Evolutionary conservation across 176 grass and related monocot genomes (phyloP), one percentile per base, ranked within the genome.

Genomic region (Aechmea fasciata): DNA sequence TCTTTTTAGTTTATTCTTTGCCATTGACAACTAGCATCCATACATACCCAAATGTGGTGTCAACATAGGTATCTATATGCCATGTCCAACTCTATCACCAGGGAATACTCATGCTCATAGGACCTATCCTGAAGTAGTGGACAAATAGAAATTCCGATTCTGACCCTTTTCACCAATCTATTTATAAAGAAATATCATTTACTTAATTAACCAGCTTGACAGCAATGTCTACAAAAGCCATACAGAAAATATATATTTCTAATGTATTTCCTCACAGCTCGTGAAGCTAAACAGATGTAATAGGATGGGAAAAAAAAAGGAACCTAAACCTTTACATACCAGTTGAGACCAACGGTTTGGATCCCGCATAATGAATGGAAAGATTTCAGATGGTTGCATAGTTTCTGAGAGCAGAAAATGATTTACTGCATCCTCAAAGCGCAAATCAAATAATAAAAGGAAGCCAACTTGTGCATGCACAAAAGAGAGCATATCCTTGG

Each of bases 331-430:
- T 59, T 24, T 73, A 10, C 52, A 19, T 92, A 97, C 93, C 93
- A 92, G 84, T 80, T 90, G 75, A 50, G 86, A 92, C 93, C 93
- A 97, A 25, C 82, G 89, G 75, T 97, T 92, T 74, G 90, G 90
- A 65, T 97, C 93, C 82, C 65, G 86, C 89, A 85, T 97, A 73
- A 97, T 97, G 85, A 97, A 92, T 13, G 93, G 89, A 68, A 97
- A 97, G 78, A 97, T 83, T 84, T 97, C 93, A 67, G 86, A 79
- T 67, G 93, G 89, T 23, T 97, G 86, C 86, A 97, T 87, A 57
- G 82, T 80, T 71, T 90, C 93, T 14, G 93, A 87, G 54, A 87
- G 78, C 84, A 97, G 83, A 68, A 97, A 97, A 81, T 92, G 84
- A 69, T 90, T 83, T 72, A 97, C 84, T 73, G 93, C 89, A 61